Evolutionary conservation across 2,329 filamentous ascomycete species (phyloP).

Genomic region (Incumbomyces delicatus): DNA sequence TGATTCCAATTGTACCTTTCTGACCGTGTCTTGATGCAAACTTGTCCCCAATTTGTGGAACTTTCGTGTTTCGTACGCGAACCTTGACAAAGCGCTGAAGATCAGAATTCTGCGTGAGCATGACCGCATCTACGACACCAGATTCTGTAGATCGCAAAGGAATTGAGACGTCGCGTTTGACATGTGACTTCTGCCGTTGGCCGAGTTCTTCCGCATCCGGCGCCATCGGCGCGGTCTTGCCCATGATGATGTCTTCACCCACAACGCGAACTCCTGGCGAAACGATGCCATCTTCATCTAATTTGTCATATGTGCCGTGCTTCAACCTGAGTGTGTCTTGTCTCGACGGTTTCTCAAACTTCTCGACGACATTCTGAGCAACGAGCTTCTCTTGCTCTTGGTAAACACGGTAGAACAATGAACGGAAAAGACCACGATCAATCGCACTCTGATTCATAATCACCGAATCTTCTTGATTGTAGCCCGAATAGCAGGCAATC

Average conservation of each 20-base stretch:
- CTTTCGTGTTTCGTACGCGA: conserved; percentile 91
- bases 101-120: conserved; percentile 89
- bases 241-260: conserved; percentile 97
- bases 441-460: conserved; percentile 99
- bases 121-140: conserved; percentile 87
- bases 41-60: conserved; percentile 97
- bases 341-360: conserved; percentile 90
- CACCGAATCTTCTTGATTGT: conserved; percentile 99
- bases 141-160: conserved; percentile 91
- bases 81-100: conserved; percentile 96
- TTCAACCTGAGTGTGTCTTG: conserved; percentile 84
- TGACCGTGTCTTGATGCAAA: conserved; percentile 98
- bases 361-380: conserved; percentile 82
- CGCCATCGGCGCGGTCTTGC: conserved; percentile 91
- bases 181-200: conserved; percentile 78
- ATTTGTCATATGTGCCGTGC: conserved; percentile 83
- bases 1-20: conserved; percentile 98
- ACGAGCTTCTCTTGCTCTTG: conserved; percentile 95
- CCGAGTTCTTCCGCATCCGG: conserved; percentile 89
- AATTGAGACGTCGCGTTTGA: conserved; percentile 91
- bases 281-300: conserved; percentile 92
- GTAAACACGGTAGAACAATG: conserved; percentile 95
- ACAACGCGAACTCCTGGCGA: conserved; percentile 89
- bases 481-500: conserved; percentile 93
- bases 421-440: conserved; percentile 92